Evolutionary conservation across 202 grass and related monocot species (phyloP), one percentile per base, ranked within the genome.

Genomic region (Panicum virgatum): DNA sequence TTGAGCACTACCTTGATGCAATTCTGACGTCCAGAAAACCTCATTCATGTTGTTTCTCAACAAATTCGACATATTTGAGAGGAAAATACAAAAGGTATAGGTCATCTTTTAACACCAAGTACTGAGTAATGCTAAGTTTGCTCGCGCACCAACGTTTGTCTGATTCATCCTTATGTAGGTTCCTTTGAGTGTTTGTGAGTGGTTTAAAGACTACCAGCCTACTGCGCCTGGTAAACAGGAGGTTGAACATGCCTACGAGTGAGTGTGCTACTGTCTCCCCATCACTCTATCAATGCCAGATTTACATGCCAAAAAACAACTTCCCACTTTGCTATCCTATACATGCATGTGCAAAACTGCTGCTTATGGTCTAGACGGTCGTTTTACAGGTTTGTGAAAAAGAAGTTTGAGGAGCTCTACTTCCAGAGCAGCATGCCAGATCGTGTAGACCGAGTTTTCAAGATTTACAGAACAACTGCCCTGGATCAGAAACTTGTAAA

Each of bases 401-500:
- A 97, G 92, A 97, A 97, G 81, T 97, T 94, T 84, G 94, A 97
- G 82, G 94, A 94, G 80, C 81, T 97, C 71, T 97, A 97, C 80
- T 97, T 94, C 69, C 94, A 97, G 77, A 93, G 92, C 67, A 94
- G 92, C 90, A 97, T 93, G 80, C 94, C 94, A 0, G 94, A 97
- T 19, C 88, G 92, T 12, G 94, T 94, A 5, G 94, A 97, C 62
- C 86, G 90, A 26, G 92, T 90, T 23, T 97, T 97, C 88, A 97
- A 97, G 85, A 94, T 97, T 42, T 97, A 89, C 84, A 94, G 94
- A 79, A 97, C 94, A 80, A 97, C 94, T 39, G 94, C 92, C n/a
- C 86, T 97, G 43, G 94, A 97, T 89, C 94, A 97, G 84, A 97
- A 94, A 83, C 94, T 97, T 89, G 88, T 97, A 74, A 97, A 97